Evolutionary conservation across 148 eudicot genomes (phyloP).

Genomic region (Amaranthus hypochondriacus): DNA sequence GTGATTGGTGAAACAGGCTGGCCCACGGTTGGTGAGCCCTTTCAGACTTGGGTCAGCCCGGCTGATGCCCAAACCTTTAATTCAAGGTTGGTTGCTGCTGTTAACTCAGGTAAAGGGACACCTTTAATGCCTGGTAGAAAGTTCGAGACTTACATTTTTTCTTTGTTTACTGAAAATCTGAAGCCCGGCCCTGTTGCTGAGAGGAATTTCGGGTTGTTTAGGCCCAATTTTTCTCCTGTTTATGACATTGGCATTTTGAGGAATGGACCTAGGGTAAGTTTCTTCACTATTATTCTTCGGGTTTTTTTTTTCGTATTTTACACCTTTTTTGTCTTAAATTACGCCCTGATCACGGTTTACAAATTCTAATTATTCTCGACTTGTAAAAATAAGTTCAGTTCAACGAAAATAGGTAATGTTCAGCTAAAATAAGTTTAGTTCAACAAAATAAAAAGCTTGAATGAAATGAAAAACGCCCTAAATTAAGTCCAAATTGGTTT

Average conservation of each 20-base stretch:
- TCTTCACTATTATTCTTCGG: not conserved
- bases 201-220: slow-evolving; percentile 69
- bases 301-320: no score
- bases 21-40: slow-evolving; percentile 61
- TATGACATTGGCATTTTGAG: slow-evolving; percentile 66
- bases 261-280: slow-evolving; percentile 28
- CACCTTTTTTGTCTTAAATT: no score
- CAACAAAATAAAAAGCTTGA: no score
- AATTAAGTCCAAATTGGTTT: no score
- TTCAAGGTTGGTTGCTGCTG: slow-evolving; percentile 43
- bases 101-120: slow-evolving; percentile 51
- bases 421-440: no score
- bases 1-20: slow-evolving; percentile 87
- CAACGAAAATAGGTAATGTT: no score
- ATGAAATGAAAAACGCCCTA: no score
- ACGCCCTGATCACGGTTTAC: no score
- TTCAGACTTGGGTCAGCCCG: slow-evolving; percentile 41
- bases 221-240: slow-evolving; percentile 61
- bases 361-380: no score
- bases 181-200: slow-evolving; percentile 68
- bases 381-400: no score
- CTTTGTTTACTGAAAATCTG: slow-evolving; percentile 60
- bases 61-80: slow-evolving; percentile 53
- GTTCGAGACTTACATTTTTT: slow-evolving; percentile 68
- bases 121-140: slow-evolving; percentile 76